Base-by-base conservation (phyloP, 2,329 filamentous ascomycete genomes). In the Fusarium virguliforme region DNA sequence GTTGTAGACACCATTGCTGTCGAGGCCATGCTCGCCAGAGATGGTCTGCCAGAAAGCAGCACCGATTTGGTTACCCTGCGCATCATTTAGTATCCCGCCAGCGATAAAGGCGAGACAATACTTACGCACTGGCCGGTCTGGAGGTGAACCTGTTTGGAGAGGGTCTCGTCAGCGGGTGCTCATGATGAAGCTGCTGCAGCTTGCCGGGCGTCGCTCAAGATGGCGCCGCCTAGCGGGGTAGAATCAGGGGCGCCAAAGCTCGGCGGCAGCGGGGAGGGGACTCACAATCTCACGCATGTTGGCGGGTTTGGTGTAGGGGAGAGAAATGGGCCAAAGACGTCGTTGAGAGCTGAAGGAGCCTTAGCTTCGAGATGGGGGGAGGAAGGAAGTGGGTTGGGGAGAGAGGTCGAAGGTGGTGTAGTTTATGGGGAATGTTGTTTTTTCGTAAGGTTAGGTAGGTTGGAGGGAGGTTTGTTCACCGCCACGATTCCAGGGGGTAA, bases 51-150 rank as follows among this genome's bases (percentile, higher is more conserved):
- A 99, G 91, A 99, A 99, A 87, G 96, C 96, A 89, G 96, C 96
- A 95, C 96, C 96, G 79, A 98, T 97, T 94, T 99, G 96, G 93
- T 99, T 99, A 91, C 96, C 96, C 95, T 98, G 80, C 5, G 79
- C 74, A 68, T 68, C 64, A 80, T 87, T 18, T 78, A 85, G 82
- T 76, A 65, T 62, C 54, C 40, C 67, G 64, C 73, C 65, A 48
- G 43, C 69, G 50, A 53, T 34, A 38, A 18, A 67, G 35, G 46
- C 35, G 55, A 54, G 37, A 55, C 60, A 70, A 54, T 55, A 87
- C 86, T 86, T 86, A 98, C 95, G 89, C 96, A 98, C 91, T 99
- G 96, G 86, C 96, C 96, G 90, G 96, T 99, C 89, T 99, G 96
- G 80, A 99, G 94, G 87, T 99, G 96, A 87, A 98, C 95, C 95